Conservation (phyloP, 2,329 filamentous ascomycete species). For the Beauveria australis region DNA sequence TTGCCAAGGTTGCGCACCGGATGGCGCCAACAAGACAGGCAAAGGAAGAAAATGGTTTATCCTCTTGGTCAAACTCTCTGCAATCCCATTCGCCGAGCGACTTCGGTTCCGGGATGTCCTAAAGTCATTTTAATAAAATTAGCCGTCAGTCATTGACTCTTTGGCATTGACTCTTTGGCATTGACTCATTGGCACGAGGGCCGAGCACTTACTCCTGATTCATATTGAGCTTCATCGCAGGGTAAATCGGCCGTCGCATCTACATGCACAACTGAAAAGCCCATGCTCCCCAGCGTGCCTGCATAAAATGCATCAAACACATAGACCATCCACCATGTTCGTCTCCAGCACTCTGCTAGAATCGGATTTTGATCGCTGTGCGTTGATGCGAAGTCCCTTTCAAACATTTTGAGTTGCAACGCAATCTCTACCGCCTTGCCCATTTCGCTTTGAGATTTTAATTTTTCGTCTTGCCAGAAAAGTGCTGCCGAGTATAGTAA, state of each 20-base stretch:
- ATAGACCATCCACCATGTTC: conserved; percentile 64
- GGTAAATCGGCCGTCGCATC: conserved; percentile 51
- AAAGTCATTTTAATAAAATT: not conserved
- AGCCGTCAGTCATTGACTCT: not conserved
- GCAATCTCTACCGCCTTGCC: conserved; percentile 49
- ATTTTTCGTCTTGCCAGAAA: conserved; percentile 25
- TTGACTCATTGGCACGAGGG: too few relatives aligned
- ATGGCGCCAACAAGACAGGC: conserved; percentile 59
- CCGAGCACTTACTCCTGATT: conserved; percentile 25
- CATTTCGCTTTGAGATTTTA: conserved; percentile 21
- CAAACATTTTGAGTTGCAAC: conserved; percentile 51
- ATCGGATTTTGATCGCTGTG: conserved; percentile 38
- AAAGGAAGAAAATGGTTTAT: conserved; percentile 53
- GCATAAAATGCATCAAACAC: conserved; percentile 45
- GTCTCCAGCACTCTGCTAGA: conserved; percentile 49
- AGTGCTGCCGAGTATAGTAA: conserved; percentile 28
- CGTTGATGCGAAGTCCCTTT: conserved; percentile 40
- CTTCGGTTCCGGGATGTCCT: conserved; percentile 21
- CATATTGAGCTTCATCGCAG: conserved; percentile 54
- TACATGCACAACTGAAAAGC: conserved; percentile 28
- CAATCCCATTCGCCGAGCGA: conserved; percentile 54
- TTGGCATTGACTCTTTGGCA: too few relatives aligned
- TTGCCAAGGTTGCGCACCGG: conserved; percentile 25
- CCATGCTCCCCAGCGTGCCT: conserved; percentile 21
- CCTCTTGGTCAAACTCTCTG: conserved; percentile 49